These are phyloP conservation scores for Flaveria ramosissima DNA, from an alignment of 129 eudicot genomes.

Conservation along the genomic window DNA sequence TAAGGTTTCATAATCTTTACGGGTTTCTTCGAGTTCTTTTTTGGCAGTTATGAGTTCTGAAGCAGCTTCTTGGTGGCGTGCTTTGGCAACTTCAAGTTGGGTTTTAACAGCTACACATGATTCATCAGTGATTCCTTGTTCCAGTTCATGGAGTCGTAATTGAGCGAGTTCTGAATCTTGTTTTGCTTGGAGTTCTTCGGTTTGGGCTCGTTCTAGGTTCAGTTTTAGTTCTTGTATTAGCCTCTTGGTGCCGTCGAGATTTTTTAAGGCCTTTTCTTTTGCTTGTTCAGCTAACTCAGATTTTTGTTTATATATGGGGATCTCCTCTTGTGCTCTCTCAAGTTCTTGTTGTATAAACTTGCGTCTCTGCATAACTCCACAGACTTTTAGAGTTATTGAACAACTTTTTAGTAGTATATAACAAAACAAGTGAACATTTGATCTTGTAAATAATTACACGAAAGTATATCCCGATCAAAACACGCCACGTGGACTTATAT, in stretches of 20 bases:
- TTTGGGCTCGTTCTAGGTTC: constrained; percentile 81
- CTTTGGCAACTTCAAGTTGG: constrained; percentile 83
- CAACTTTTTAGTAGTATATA: neutral
- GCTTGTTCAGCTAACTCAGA: constrained; percentile 75
- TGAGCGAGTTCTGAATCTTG: constrained; percentile 87
- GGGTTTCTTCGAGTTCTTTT: constrained; percentile 56
- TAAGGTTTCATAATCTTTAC: constrained; percentile 48
- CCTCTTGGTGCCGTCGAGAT: constrained; percentile 79
- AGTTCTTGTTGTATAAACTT: constrained; percentile 70
- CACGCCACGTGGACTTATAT: neutral
- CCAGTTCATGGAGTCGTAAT: constrained; percentile 73
- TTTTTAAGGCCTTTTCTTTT: constrained; percentile 58
- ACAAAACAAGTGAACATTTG: neutral
- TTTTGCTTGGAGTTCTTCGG: constrained; percentile 83
- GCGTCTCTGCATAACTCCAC: constrained; percentile 58
- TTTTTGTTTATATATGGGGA: constrained; percentile 57
- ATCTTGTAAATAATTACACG: neutral
- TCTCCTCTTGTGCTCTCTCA: constrained; percentile 71
- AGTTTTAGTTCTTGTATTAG: constrained; percentile 76
- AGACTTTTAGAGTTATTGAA: neutral
- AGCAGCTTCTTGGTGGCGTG: constrained; percentile 63
- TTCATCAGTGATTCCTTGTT: constrained; percentile 82
- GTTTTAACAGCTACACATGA: constrained; percentile 81
- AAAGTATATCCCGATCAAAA: neutral
- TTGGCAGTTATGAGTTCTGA: constrained; percentile 55